phyloP scores from a whole-genome alignment of 2,329 filamentous ascomycete genomes.

The Anthostomella pinea region DNA sequence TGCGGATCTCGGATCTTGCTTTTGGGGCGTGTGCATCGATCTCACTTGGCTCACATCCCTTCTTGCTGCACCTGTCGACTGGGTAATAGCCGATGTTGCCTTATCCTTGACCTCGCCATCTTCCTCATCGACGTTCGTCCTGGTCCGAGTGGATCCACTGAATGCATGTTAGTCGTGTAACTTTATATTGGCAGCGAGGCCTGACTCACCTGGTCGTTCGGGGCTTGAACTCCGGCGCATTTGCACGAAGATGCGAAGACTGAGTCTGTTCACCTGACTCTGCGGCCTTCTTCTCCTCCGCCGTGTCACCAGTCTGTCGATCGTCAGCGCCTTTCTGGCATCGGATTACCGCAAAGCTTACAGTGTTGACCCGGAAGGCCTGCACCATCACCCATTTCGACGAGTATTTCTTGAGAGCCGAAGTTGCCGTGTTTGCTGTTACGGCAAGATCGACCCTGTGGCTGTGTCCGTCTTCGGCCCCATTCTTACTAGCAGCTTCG shows the following conservation, averaged over 20 bases:
- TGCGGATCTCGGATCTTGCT: constrained; percentile 20
- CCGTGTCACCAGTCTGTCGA: constrained; percentile 39
- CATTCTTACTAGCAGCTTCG: constrained; percentile 50
- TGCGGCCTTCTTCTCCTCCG: constrained; percentile 37
- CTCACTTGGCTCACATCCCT: constrained; percentile 21
- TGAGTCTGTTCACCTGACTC: constrained; percentile 30
- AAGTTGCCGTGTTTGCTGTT: constrained; percentile 68
- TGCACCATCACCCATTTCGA: constrained; percentile 72
- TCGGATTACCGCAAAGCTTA: constrained; percentile 36
- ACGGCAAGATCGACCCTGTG: constrained; percentile 72
- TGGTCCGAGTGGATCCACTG: constrained; percentile 28
- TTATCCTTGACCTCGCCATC: constrained; percentile 72
- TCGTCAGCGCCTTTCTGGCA: constrained; percentile 31
- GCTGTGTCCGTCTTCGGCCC: constrained; percentile 50
- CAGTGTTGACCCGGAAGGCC: constrained; percentile 65
- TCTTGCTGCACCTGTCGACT: constrained; percentile 9
- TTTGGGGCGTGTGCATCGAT: constrained; percentile 15
- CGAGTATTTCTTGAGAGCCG: constrained; percentile 65
- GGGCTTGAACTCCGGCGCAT: constrained; percentile 65
- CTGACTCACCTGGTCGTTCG: constrained; percentile 35
- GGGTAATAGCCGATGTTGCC: constrained; percentile 9
- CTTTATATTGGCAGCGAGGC: constrained; percentile 4
- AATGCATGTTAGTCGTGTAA: constrained; percentile 15
- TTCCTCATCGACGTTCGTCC: constrained; percentile 53
- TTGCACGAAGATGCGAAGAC: constrained; percentile 50